Evolutionary conservation across 2,329 filamentous ascomycete species (phyloP), one percentile per base, ranked within the genome.

Genomic region (Alternaria gansuensis): DNA sequence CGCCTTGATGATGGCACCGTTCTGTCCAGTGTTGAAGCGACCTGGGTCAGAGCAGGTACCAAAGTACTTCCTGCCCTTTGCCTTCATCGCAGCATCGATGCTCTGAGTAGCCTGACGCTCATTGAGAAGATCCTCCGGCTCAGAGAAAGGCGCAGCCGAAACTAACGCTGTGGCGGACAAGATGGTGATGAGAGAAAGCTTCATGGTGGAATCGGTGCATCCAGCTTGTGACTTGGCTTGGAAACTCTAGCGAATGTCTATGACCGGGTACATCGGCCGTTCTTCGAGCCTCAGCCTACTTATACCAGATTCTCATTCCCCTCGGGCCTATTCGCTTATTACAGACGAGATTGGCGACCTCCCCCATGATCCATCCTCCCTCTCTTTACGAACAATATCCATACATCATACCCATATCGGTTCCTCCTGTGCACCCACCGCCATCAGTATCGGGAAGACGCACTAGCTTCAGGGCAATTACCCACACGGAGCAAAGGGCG

Each of bases 41-140:
- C 77, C 77, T 65, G 85, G 81, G 69, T 90, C 88, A 2, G 84
- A 80, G 66, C 78, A 81, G 14, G 83, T 84, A 65, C 88, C 89
- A 54, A 84, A 88, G 78, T 90, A 91, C 66, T 84, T 81, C 79
- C 88, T 90, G 64, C 88, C 88, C 73, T 87, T 85, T 54, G 83
- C 82, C 69, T 85, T 83, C 77, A 89, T 85, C 24, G 84, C 80
- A 53, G 75, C 75, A 72, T 88, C 79, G 65, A 89, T 81, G 77
- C 84, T 87, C 60, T 76, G 64, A 3, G 73, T 65, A 36, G 74
- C 73, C 59, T 77, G 73, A 44, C 74, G 74, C 37, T 66, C 62
- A 39, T 67, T 65, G 31, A 76, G 63, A 3, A 69, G 14, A 14
- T 63, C 57, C 61, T 75, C 71, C 44, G 73, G 69, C 49, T 75